phyloP scores from a whole-genome alignment of 805 yeast species.

The Lipomyces starkeyi region DNA sequence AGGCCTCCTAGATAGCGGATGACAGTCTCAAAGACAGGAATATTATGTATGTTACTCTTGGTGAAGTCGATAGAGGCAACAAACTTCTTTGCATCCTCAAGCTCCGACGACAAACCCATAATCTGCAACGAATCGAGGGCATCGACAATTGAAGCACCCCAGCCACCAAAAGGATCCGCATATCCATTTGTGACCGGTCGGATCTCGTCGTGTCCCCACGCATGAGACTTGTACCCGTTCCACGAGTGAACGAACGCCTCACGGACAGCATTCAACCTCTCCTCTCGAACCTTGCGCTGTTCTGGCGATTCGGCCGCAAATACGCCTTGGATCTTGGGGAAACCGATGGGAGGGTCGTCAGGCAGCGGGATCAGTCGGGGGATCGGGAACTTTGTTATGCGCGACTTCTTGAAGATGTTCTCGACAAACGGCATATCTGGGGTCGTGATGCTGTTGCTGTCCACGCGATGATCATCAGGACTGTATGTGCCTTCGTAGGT shows the following conservation, averaged over 20 bases:
- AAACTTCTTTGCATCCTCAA: conserved; percentile 49
- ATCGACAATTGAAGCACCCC: conserved; percentile 61
- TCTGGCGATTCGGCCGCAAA: conserved; percentile 39
- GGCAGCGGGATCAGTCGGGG: conserved; percentile 27
- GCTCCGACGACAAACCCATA: conserved; percentile 53
- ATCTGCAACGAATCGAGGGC: conserved; percentile 58
- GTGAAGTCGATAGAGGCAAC: conserved; percentile 51
- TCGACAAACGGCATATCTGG: conserved; percentile 12
- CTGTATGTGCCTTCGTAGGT: conserved; percentile 24
- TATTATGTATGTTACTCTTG: conserved; percentile 50
- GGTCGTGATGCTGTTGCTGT: conserved; percentile 13
- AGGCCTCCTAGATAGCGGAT: conserved; percentile 62
- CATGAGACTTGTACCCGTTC: conserved; percentile 51
- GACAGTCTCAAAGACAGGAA: conserved; percentile 59
- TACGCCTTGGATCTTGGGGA: conserved; percentile 35
- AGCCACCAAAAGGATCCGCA: conserved; percentile 54
- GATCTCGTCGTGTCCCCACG: conserved; percentile 56
- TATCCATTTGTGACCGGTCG: conserved; percentile 48
- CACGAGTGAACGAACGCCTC: conserved; percentile 53
- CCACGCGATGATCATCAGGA: conserved; percentile 24
- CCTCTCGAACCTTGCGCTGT: conserved; percentile 35
- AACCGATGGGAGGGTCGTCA: conserved; percentile 22
- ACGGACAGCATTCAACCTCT: conserved; percentile 46
- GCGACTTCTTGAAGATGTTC: conserved; percentile 11
- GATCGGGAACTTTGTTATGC: conserved; percentile 30